These are phyloP conservation scores for Hordeum pubiflorum DNA, from an alignment of 202 grass and related monocot species.

Conservation along the genomic window DNA sequence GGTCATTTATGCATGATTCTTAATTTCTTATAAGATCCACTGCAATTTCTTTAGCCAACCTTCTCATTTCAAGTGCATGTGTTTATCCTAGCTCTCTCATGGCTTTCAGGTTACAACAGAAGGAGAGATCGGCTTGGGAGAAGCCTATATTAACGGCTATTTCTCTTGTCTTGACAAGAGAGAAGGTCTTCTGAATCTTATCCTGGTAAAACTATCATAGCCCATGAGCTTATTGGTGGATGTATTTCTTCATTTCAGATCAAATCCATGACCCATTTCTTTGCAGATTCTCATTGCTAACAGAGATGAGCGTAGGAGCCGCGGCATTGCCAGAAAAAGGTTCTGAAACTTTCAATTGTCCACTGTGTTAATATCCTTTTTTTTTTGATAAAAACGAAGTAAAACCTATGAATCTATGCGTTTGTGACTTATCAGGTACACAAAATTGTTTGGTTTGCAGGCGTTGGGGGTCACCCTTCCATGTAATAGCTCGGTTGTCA, in stretches of 20 bases:
- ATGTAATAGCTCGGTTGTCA: neutral
- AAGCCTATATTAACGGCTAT: neutral
- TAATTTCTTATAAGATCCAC: neutral
- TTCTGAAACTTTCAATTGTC: neutral
- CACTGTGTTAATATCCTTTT: neutral
- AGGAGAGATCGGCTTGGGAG: neutral
- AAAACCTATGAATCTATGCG: neutral
- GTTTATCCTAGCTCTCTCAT: neutral
- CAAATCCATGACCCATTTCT: neutral
- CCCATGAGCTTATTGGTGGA: neutral
- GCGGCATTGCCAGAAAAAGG: neutral
- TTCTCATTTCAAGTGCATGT: neutral
- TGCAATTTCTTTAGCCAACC: neutral
- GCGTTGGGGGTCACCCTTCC: neutral
- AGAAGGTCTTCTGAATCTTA: neutral
- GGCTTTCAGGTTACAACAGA: neutral
- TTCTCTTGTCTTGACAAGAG: neutral
- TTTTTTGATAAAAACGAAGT: neutral
- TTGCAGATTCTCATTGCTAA: neutral
- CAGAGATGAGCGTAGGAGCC: neutral
- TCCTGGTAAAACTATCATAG: neutral
- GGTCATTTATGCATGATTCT: neutral
- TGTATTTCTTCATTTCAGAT: neutral
- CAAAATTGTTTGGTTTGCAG: neutral
- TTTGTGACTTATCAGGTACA: neutral